Percentiles rank a stretch among this genome's conserved stretches.
Evolutionary conservation across 2,329 filamentous ascomycete genomes (phyloP).

Genomic region (Sporothrix pseudoabietina): DNA sequence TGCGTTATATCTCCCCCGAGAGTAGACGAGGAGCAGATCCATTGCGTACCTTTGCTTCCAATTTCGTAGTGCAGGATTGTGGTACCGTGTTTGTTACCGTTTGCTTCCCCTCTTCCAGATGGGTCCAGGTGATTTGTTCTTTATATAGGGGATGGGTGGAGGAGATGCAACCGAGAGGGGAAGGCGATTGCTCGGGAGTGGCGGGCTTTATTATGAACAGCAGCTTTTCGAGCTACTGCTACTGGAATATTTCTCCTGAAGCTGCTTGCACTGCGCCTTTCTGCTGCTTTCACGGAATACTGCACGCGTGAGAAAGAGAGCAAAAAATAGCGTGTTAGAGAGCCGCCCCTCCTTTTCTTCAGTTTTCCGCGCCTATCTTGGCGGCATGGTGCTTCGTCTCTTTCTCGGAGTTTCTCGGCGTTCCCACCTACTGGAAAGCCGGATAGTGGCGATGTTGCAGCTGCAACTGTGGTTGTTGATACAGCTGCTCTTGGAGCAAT

Average conservation of each 20-base stretch:
- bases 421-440: slow-evolving; percentile 4
- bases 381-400: slow-evolving; percentile 9
- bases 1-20: background rate
- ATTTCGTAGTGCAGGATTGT: background rate
- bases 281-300: slow-evolving; percentile 1
- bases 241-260: background rate
- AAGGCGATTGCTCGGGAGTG: slow-evolving; percentile 10
- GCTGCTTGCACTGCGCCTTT: background rate
- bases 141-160: background rate
- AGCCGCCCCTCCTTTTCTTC: slow-evolving; percentile 27
- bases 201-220: slow-evolving; percentile 10
- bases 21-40: background rate
- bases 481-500: background rate
- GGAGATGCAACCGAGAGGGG: slow-evolving; percentile 5
- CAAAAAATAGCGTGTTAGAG: slow-evolving; percentile 11
- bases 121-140: slow-evolving; percentile 2
- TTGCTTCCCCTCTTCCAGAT: slow-evolving; percentile 25
- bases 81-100: slow-evolving; percentile 16
- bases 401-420: slow-evolving; percentile 21
- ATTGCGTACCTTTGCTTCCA: background rate
- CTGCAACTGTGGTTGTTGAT: background rate
- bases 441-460: background rate
- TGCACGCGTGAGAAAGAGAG: background rate
- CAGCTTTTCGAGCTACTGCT: background rate
- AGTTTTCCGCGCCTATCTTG: slow-evolving; percentile 22